phyloP scores from a whole-genome alignment of 306 rosid genomes.

The Urtica urens region DNA sequence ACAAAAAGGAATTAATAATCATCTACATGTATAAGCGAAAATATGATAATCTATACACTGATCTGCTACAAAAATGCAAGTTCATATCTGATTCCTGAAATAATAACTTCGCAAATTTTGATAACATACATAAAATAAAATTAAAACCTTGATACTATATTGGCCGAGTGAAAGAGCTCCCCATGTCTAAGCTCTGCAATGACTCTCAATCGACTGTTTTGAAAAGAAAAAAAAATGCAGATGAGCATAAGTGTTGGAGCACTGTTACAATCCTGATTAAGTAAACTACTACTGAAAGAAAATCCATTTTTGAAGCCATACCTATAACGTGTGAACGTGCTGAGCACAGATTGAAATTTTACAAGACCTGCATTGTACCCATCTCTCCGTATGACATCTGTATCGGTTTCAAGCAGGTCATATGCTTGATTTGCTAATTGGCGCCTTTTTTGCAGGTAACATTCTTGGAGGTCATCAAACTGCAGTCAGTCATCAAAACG shows the following conservation, averaged over 20 bases:
- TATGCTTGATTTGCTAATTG: slow-evolving; percentile 48
- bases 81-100: too few species aligned
- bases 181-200: slow-evolving; percentile 87
- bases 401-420: slow-evolving; percentile 50
- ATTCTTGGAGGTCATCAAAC: slow-evolving; percentile 93
- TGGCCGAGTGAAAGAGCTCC: slow-evolving; percentile 84
- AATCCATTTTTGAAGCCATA: slow-evolving; percentile 21
- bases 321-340: slow-evolving; percentile 89
- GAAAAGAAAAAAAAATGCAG: slow-evolving; percentile 13
- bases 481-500: slow-evolving; percentile 28
- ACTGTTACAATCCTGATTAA: background rate
- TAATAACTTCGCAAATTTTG: too few species aligned
- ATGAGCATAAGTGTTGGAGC: background rate
- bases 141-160: slow-evolving; percentile 96
- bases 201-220: slow-evolving; percentile 86
- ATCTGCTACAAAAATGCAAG: too few species aligned
- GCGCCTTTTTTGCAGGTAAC: slow-evolving; percentile 86
- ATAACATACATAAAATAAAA: too few species aligned
- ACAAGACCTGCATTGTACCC: slow-evolving; percentile 80
- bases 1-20: background rate
- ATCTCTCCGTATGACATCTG: slow-evolving; percentile 46
- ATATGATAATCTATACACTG: too few species aligned
- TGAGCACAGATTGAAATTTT: slow-evolving; percentile 78
- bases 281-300: slow-evolving; percentile 1
- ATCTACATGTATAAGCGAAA: too few species aligned